Evolutionary conservation across 129 eudicot genomes (phyloP), one percentile per base, ranked within the genome.

Genomic region (Arctium lappa): DNA sequence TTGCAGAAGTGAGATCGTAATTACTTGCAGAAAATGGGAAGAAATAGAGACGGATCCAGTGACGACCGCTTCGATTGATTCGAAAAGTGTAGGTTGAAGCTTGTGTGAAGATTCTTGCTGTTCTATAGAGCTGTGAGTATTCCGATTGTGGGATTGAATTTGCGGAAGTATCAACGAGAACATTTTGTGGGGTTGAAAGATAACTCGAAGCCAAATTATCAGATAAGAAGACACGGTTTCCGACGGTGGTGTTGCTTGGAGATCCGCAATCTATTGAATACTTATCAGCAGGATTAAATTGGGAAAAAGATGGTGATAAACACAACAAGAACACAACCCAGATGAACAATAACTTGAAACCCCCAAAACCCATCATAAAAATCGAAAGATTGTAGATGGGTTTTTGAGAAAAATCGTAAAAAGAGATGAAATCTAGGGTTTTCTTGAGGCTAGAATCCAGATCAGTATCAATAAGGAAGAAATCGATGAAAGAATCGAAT

Each of bases 31-130:
- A 79, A 86, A 91, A 93, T 2, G 98, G 94, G 81, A 30, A 90
- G 83, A 95, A 90, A 76, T 87, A 92, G 0, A 95, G 85, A 22
- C 99, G 94, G 86, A 95, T 93, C 97, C 97, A 95, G 81, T 89
- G 90, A 31, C 99, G 84, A 65, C 99, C 99, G 8, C 75, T 18
- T n/a, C 80, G 97, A 27, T n/a, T 88, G 62, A 95, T 90, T 36
- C 87, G 72, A 33, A 95, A 86, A 10, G 85, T 90, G 31, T 93
- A 95, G 38, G 74, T 87, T 1, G 95, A 82, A 16, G 87, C 44
- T 37, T 82, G 88, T 6, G 87, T 81, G 6, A 95, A 95, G 65
- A 95, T 88, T 80, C 98, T 88, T 0, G 97, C 98, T 0, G 97
- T 90, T 69, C 42, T 76, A 68, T 91, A 93, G 1, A 95, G 84